Conservation (phyloP, 2,329 filamentous ascomycete genomes). For the Chaetomium olivaceum region DNA sequence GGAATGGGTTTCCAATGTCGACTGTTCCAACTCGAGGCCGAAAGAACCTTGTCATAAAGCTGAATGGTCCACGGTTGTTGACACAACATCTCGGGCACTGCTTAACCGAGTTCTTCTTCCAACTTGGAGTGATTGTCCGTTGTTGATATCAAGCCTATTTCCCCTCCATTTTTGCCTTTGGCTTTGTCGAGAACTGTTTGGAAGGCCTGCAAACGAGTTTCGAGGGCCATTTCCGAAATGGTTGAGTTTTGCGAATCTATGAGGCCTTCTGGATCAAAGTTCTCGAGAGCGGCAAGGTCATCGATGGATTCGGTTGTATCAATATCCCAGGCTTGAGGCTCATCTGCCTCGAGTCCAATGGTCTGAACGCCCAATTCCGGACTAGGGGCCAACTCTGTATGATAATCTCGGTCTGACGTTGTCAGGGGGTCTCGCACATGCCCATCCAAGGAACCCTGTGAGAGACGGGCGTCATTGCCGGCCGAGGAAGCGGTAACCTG, state of each 20-base stretch:
- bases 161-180: constrained; percentile 16
- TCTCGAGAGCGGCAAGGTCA: constrained; percentile 12
- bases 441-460: background rate
- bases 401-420: background rate
- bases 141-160: constrained; percentile 43
- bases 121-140: constrained; percentile 42
- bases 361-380: background rate
- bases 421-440: background rate
- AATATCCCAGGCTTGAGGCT: background rate
- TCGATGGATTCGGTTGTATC: background rate
- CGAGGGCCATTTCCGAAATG: constrained; percentile 36
- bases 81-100: background rate
- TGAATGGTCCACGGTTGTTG: background rate
- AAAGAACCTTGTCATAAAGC: background rate
- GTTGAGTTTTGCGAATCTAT: constrained; percentile 38
- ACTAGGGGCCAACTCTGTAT: no score
- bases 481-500: constrained; percentile 26
- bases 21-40: background rate
- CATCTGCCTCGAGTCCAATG: background rate
- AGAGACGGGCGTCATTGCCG: constrained; percentile 20
- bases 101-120: constrained; percentile 39
- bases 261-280: constrained; percentile 26
- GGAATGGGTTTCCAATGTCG: background rate
- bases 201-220: constrained; percentile 38
- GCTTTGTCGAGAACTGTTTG: constrained; percentile 35